Percentiles rank a stretch among this genome's conserved stretches.
Conservation (phyloP, 768 basidiomycete species). For the Austroboletus festivus region DNA sequence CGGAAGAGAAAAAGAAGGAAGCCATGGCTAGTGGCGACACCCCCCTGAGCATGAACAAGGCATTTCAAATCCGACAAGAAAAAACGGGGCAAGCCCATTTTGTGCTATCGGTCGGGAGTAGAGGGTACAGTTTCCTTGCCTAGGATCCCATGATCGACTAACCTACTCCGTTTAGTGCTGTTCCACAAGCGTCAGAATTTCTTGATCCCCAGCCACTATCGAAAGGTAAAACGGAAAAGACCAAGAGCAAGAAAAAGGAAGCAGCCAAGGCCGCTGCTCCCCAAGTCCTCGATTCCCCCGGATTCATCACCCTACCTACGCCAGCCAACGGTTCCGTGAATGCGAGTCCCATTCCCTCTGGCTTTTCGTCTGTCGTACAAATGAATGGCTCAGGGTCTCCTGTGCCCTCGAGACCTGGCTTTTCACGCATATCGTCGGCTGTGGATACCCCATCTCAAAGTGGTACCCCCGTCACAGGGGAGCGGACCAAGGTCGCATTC, state of each 20-base stretch:
- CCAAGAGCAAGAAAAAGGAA: conserved; percentile 78
- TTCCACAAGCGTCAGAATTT: conserved; percentile 81
- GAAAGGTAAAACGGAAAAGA: conserved; percentile 81
- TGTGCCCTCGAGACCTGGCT: conserved; percentile 60
- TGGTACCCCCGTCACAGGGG: conserved; percentile 57
- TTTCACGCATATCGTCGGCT: conserved; percentile 69
- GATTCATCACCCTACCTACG: conserved; percentile 73
- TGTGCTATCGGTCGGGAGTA: conserved; percentile 89
- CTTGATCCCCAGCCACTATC: conserved; percentile 76
- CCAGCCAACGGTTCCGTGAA: conserved; percentile 38
- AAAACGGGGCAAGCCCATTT: conserved; percentile 96
- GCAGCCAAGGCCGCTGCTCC: conserved; percentile 45
- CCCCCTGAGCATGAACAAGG: conserved; percentile 89
- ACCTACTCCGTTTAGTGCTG: conserved; percentile 52
- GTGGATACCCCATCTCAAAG: conserved; percentile 45
- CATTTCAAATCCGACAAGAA: conserved; percentile 90
- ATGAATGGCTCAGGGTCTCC: conserved; percentile 52
- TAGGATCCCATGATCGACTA: not conserved
- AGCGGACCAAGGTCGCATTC: conserved; percentile 73
- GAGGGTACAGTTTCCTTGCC: conserved; percentile 57
- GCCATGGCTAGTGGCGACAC: conserved; percentile 97
- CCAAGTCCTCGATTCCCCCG: conserved; percentile 46
- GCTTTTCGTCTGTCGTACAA: conserved; percentile 28
- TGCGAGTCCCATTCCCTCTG: conserved; percentile 46
- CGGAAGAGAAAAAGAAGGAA: conserved; percentile 92